Conservation (phyloP, 192 early-diverging fungal genomes). For the Backusella sp. region DNA sequence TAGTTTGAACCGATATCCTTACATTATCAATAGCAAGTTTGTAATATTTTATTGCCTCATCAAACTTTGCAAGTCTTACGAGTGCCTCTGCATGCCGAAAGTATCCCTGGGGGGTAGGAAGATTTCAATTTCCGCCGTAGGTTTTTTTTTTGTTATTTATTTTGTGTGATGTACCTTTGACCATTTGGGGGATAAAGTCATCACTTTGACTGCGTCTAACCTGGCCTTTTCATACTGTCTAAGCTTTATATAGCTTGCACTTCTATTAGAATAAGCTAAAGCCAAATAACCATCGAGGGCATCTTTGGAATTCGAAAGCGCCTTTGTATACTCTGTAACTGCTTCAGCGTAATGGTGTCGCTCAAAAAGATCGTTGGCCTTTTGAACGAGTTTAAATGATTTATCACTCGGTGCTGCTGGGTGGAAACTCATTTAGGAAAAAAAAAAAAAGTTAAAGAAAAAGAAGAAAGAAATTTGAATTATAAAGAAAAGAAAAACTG, state of each 20-base stretch:
- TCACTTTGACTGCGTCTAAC: conserved; percentile 32
- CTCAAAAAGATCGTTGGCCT: conserved; percentile 57
- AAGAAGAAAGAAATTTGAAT: background rate
- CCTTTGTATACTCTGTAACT: conserved; percentile 39
- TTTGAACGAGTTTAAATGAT: conserved; percentile 18
- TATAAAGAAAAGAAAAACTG: background rate
- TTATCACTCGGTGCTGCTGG: conserved; percentile 31
- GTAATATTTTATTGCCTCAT: conserved; percentile 48
- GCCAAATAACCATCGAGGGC: conserved; percentile 41
- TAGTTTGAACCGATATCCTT: background rate
- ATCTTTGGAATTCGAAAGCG: conserved; percentile 26
- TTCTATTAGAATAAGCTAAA: conserved; percentile 38
- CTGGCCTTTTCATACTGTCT: conserved; percentile 8
- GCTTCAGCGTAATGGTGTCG: conserved; percentile 50
- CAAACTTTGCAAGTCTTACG: conserved; percentile 45
- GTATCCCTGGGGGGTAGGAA: conserved; percentile 47
- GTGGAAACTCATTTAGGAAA: background rate
- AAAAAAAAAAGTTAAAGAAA: conserved; percentile 4
- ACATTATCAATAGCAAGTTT: conserved; percentile 40
- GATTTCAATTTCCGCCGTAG: conserved; percentile 37
- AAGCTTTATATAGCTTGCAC: conserved; percentile 28
- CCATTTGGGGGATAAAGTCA: conserved; percentile 35
- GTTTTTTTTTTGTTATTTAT: conserved; percentile 3
- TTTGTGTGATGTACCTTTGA: conserved; percentile 30
- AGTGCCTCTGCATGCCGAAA: conserved; percentile 62